These are phyloP conservation scores for Globisporangium barbulae DNA, from an alignment of 352 stramenopile species.

Conservation along the genomic window DNA sequence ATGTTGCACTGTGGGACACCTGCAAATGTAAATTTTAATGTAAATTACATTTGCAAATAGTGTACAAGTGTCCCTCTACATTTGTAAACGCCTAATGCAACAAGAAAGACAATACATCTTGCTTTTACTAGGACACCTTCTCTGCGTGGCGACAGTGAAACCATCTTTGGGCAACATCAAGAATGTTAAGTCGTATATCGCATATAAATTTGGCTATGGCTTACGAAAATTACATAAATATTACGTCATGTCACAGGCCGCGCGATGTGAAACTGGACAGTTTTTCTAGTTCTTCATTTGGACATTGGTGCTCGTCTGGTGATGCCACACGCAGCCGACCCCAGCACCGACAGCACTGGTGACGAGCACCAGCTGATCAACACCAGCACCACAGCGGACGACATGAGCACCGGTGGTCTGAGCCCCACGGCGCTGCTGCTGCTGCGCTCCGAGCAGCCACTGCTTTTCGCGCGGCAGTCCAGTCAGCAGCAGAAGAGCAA, in stretches of 20 bases:
- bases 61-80: too few relatives aligned
- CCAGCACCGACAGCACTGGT: too few relatives aligned
- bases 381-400: neutral
- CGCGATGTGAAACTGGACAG: neutral
- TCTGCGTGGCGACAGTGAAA: too few relatives aligned
- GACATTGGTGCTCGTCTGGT: neutral
- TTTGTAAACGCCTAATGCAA: too few relatives aligned
- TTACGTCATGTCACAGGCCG: neutral
- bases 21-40: too few relatives aligned
- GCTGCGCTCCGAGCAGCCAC: neutral
- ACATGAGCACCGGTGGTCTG: neutral
- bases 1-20: neutral
- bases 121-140: too few relatives aligned
- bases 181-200: too few relatives aligned
- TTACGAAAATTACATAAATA: too few relatives aligned
- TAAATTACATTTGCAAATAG: too few relatives aligned
- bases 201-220: too few relatives aligned
- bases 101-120: too few relatives aligned
- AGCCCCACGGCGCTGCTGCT: constrained; percentile 2
- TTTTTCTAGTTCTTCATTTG: neutral
- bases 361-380: neutral
- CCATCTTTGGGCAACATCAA: too few relatives aligned
- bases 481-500: neutral
- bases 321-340: neutral
- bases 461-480: neutral